phyloP scores from a whole-genome alignment of 441 rosid genomes.

The Aquilaria agallochum region DNA sequence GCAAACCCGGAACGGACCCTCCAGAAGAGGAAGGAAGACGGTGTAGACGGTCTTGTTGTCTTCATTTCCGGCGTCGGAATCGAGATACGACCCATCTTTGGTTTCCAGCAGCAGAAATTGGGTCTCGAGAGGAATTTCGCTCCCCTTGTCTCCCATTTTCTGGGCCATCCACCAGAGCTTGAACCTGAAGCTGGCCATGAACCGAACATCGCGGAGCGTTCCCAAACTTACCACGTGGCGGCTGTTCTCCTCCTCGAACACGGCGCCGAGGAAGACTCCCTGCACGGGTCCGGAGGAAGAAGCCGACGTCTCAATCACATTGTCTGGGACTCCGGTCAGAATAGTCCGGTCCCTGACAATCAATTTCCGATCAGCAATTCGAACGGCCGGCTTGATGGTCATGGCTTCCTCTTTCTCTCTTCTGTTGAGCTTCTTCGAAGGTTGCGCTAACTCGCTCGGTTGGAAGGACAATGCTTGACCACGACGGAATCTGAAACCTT shows the following conservation, averaged over 20 bases:
- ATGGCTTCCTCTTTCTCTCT: constrained; percentile 30
- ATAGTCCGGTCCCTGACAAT: constrained; percentile 61
- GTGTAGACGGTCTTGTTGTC: constrained; percentile 65
- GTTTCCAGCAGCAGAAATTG: constrained; percentile 76
- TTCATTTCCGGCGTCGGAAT: constrained; percentile 44
- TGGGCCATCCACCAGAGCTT: constrained; percentile 98
- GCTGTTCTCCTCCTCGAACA: constrained; percentile 53
- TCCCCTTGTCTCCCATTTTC: constrained; percentile 74
- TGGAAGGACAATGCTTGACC: constrained; percentile 17
- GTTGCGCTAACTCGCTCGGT: constrained; percentile 25
- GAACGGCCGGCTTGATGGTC: constrained; percentile 83
- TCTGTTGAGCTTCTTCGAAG: constrained; percentile 18
- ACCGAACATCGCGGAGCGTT: constrained; percentile 59
- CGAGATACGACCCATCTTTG: constrained; percentile 61
- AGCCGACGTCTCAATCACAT: constrained; percentile 63
- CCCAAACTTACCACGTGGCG: constrained; percentile 66
- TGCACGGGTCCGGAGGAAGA: constrained; percentile 66
- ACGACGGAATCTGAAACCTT: background rate
- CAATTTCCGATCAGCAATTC: constrained; percentile 58
- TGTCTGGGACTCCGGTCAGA: constrained; percentile 64
- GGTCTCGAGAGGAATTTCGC: constrained; percentile 82
- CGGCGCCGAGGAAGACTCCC: constrained; percentile 79
- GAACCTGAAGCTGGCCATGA: constrained; percentile 88
- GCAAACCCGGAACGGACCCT: constrained; percentile 69
- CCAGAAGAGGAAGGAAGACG: constrained; percentile 79